Base-by-base conservation (phyloP, 176 grass and related monocot species). In the Thalia dealbata region DNA sequence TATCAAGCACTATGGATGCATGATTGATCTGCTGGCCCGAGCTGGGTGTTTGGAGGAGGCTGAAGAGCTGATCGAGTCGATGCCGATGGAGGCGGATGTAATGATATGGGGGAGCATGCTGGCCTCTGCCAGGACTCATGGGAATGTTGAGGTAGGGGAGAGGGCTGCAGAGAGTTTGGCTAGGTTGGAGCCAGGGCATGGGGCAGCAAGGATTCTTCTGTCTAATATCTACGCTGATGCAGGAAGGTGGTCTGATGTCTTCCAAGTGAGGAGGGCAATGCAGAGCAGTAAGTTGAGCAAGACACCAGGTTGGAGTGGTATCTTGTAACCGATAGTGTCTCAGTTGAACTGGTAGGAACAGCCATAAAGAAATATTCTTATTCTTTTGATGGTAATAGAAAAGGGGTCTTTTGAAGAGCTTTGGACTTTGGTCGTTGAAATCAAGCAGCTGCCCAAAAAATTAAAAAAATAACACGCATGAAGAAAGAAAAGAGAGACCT, bases 1-100 rank as follows among this genome's bases (percentile, higher is more conserved):
- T 44, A 86, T 91, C 59, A 91, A 96, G 77, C 91, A 96, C 75
- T 96, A 96, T 41, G 91, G 91, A 59, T 96, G 91, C 76, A 91
- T 96, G 83, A 73, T 91, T 67, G 83, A 91, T 82, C 86, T 96
- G 61, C 84, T 96, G 58, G 78, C 85, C 61, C 85, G 88, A 65
- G 91, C 91, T 42, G 88, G 91, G n/a, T 81, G 82, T 22, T 73
- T 96, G 61, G 81, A 96, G 77, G 91, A 96, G 61, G 88, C 85
- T 32, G 88, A 84, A 71, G 28, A 67, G 43, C 63, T 91, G 56
- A 70, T 88, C n/a, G 13, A 69, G 32, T 70, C 27, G 35, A 91
- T 96, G 91, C 91, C 88, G 0, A 86, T 88, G 81, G 78, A 86
- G 84, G 74, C 88, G 16, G 88, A 96, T 91, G 81, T 82, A 38